Evolutionary conservation across 805 yeast genomes (phyloP).

Genomic region (Clavispora santaluciae): DNA sequence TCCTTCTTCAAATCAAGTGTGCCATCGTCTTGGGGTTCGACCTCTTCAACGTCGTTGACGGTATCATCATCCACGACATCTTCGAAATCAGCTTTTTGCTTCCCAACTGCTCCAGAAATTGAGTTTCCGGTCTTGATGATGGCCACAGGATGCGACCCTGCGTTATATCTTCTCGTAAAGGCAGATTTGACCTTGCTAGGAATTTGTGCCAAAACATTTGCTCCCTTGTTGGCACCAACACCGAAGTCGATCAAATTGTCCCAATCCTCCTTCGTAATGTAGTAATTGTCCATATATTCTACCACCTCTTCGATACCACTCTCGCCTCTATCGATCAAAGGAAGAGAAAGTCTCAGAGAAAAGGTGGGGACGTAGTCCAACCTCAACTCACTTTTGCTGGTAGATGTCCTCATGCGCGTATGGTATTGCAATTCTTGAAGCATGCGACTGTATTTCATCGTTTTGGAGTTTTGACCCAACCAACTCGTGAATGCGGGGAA

Average conservation of each 20-base stretch:
- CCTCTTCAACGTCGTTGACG: constrained; percentile 41
- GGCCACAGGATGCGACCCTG: constrained; percentile 75
- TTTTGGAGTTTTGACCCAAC: constrained; percentile 87
- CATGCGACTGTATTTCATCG: constrained; percentile 69
- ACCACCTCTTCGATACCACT: constrained; percentile 67
- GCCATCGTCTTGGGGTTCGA: constrained; percentile 39
- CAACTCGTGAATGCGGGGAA: constrained; percentile 78
- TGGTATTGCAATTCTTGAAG: constrained; percentile 88
- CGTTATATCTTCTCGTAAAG: constrained; percentile 82
- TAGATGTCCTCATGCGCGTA: constrained; percentile 71
- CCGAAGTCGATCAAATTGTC: constrained; percentile 81
- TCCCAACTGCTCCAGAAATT: constrained; percentile 27
- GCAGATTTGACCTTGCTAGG: constrained; percentile 77
- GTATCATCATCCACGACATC: constrained; percentile 65
- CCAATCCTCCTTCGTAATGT: constrained; percentile 87
- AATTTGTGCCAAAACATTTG: constrained; percentile 50
- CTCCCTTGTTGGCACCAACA: constrained; percentile 50
- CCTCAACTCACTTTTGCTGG: constrained; percentile 70
- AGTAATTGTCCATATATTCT: constrained; percentile 76
- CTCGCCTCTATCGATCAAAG: constrained; percentile 50
- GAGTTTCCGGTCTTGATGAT: constrained; percentile 70
- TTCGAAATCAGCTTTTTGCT: constrained; percentile 57
- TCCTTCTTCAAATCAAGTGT: constrained; percentile 54
- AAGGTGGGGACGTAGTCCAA: constrained; percentile 69
- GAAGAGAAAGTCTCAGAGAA: constrained; percentile 51